Percentiles rank a stretch among this genome's conserved stretches.
These are phyloP conservation scores for Euphorbia celastroides DNA, from an alignment of 441 rosid genomes.

Conservation along the genomic window DNA sequence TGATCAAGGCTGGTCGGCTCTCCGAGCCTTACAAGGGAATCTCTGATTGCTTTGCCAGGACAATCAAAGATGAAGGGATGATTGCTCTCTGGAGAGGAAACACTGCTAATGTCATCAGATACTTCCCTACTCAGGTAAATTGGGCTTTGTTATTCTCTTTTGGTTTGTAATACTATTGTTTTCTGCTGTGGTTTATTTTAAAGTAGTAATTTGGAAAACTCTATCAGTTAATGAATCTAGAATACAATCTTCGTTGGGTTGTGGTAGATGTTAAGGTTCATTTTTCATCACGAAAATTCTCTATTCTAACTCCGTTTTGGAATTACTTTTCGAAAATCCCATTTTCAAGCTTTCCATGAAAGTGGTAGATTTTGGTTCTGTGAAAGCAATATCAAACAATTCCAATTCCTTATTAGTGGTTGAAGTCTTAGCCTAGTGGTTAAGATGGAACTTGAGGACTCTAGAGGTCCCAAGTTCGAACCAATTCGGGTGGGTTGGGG, in stretches of 20 bases:
- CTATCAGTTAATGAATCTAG: not conserved
- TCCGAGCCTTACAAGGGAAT: slow-evolving; percentile 87
- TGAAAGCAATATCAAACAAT: too few relatives aligned
- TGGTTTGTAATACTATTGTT: not conserved
- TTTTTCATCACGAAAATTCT: not conserved
- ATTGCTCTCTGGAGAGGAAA: slow-evolving; percentile 93
- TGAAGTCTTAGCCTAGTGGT: too few relatives aligned
- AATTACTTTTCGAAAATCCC: too few relatives aligned
- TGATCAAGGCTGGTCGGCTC: slow-evolving; percentile 82
- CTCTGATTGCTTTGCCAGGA: slow-evolving; percentile 75
- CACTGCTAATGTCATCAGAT: slow-evolving; percentile 89
- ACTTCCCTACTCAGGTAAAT: slow-evolving; percentile 85
- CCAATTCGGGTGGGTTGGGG: too few relatives aligned
- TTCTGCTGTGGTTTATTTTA: not conserved
- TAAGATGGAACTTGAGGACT: too few relatives aligned
- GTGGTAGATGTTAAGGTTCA: not conserved
- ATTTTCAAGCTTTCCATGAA: too few relatives aligned
- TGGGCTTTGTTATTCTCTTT: not conserved
- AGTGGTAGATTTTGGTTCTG: too few relatives aligned
- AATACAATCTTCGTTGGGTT: too few relatives aligned
- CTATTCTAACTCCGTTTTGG: too few relatives aligned
- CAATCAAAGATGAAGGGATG: slow-evolving; percentile 79
- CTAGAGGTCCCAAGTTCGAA: too few relatives aligned
- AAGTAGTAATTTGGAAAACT: not conserved
- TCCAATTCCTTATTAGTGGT: too few relatives aligned